phyloP scores from a whole-genome alignment of 2,329 filamentous ascomycete species.

The Fusarium pseudoanthophilum region DNA sequence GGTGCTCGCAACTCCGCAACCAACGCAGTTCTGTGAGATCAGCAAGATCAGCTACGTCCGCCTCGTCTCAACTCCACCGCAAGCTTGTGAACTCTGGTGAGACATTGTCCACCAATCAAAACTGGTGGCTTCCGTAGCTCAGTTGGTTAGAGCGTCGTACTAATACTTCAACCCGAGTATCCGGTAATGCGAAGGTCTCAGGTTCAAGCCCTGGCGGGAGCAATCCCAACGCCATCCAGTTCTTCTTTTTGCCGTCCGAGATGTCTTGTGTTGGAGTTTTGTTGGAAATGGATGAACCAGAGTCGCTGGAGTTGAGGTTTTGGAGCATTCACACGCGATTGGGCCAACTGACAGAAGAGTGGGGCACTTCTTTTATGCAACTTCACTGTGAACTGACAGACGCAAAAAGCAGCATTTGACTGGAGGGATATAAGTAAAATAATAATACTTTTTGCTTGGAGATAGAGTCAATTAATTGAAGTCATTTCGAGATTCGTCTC shows the following conservation, averaged over 20 bases:
- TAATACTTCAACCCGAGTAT: slow-evolving; percentile 44
- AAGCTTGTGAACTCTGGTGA: background rate
- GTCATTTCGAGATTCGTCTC: rapidly evolving
- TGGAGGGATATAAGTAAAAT: rapidly evolving
- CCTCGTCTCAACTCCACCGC: rapidly evolving
- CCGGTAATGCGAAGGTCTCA: slow-evolving; percentile 48
- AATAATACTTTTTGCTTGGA: rapidly evolving
- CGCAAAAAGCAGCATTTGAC: rapidly evolving
- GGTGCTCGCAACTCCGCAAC: rapidly evolving
- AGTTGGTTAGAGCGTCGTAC: slow-evolving; percentile 51
- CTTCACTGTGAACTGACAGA: background rate
- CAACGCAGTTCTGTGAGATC: background rate
- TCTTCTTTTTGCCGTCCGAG: background rate
- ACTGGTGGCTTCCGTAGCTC: slow-evolving; percentile 46
- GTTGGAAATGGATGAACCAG: background rate
- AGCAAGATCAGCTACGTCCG: background rate
- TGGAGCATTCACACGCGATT: background rate
- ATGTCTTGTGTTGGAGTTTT: background rate
- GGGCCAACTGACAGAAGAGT: no score
- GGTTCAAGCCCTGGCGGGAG: slow-evolving; percentile 49
- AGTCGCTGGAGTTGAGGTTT: background rate
- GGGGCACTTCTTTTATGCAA: background rate
- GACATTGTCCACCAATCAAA: background rate
- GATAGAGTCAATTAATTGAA: background rate
- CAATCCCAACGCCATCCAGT: slow-evolving; percentile 40